Base-by-base conservation (phyloP, 768 basidiomycete genomes). In the Mycena pura region DNA sequence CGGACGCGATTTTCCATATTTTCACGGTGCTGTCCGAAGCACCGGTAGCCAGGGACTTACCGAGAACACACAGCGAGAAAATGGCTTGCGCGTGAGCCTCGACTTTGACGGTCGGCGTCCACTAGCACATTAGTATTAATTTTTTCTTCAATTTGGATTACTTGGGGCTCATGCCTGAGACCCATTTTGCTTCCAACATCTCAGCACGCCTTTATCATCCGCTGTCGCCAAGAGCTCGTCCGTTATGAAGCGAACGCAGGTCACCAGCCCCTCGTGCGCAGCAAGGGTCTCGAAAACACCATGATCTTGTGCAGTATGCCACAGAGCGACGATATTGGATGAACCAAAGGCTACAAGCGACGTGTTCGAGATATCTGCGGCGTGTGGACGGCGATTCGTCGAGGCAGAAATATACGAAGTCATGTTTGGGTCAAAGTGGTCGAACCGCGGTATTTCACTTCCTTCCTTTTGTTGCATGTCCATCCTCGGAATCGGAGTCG, bases 21-120 rank as follows among this genome's bases (percentile, higher is more conserved):
- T 91, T 93, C 40, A 96, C 81, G 1, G 77, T 76, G 1, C 88
- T 86, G 72, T 98, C 95, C 0, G 95, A 96, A 15, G 91, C 87
- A 1, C 92, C 95, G 0, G 93, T 93, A 3, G 89, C 80, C 9
- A 96, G 61, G 32, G 78, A 74, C 41, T 78, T 72, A 15, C 76
- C 79, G 49, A 80, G 75, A 2, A 80, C 77, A 38, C 82, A 85
- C 4, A 98, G 72, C 3, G 89, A 81, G 13, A 92, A 90, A 27
- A 98, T 83, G 1, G 92, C 82, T 51, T 84, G 82, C 17, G 74
- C 62, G 73, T 98, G 96, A 0, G 88, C 92, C 59, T 86, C 74
- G 3, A 83, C 64, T 28, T 75, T 76, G 11, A 67, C 67, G 1
- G 75, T 70, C 28, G 70, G 65, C 15, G 60, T 76, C 93, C 92